Percentiles rank a stretch among this genome's conserved stretches.
phyloP scores from a whole-genome alignment of 2,329 filamentous ascomycete species.

The Microsporum audouinii region DNA sequence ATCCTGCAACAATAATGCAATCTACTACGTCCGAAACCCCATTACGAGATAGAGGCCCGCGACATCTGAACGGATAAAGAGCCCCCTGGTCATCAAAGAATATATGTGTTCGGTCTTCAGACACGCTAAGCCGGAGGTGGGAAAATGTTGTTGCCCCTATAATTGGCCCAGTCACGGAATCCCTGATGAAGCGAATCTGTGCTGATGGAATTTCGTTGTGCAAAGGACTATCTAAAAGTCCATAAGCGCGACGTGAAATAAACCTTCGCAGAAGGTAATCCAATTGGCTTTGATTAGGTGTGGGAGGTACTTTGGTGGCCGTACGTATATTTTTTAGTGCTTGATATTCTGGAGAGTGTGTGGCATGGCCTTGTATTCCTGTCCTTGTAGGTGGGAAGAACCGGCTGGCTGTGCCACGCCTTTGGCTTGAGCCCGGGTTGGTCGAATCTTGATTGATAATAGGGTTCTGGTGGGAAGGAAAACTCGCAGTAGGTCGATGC shows the following conservation, averaged over 20 bases:
- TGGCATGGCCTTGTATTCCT: neutral
- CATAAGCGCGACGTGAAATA: neutral
- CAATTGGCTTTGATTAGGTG: neutral
- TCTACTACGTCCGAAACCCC: conserved; percentile 22
- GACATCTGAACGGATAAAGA: conserved; percentile 20
- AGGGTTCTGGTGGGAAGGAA: neutral
- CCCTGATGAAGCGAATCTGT: neutral
- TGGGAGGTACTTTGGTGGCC: too few relatives aligned
- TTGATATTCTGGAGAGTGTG: neutral
- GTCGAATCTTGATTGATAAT: neutral
- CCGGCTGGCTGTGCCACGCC: too few relatives aligned
- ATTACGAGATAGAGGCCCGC: conserved; percentile 21
- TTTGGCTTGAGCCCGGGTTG: neutral
- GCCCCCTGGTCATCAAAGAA: conserved; percentile 17
- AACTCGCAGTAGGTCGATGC: neutral
- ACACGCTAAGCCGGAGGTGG: conserved; percentile 15
- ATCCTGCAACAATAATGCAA: conserved; percentile 26
- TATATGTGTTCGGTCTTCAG: conserved; percentile 6
- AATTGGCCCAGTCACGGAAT: neutral
- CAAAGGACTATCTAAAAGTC: neutral
- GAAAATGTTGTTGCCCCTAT: conserved; percentile 5
- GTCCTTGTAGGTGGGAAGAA: neutral
- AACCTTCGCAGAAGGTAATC: neutral
- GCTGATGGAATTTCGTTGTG: neutral
- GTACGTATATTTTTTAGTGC: too few relatives aligned